Base-by-base conservation (phyloP, 805 yeast genomes). In the Hanseniaspora mollemarum region DNA sequence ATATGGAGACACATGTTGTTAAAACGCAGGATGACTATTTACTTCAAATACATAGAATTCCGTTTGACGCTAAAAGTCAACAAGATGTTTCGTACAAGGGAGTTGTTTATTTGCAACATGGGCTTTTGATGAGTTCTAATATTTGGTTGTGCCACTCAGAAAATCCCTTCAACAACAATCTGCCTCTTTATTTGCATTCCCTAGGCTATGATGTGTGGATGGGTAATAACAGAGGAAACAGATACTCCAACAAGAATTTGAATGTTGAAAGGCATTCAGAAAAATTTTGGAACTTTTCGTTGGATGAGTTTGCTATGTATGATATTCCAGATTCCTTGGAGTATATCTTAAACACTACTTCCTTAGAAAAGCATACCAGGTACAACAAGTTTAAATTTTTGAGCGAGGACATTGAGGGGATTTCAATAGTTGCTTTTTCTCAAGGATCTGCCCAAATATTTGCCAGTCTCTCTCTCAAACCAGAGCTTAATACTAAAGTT, bases 381-480 rank as follows among this genome's bases (percentile, higher is more conserved):
- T 3, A 16, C 13, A 21, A 45, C 16, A 12, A 3, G 7, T 12
- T 12, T 0, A 28, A 28, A 1, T 19, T 36, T 6, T 25, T 24
- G 9, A 6, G 15, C 8, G 29, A 32, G 16, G 66, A 58, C 51
- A 56, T 58, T 9, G 56, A 65, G 16, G 64, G 88, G 33, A 75
- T 79, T 0, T 88, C 87, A 60, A 45, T 51, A 6, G 74, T 90
- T 56, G 97, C 96, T 1, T 90, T 90, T 60, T 80, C 88, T 24
- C 97, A 88, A 64, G 97, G 97, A 19, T 80, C 94, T 0, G 94
- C 96, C 1, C 96, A 90, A 64, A 87, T 87, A 38, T 81, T 88
- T 63, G 96, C 95, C 0, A 74, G 94, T 10, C 68, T 87, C 21
- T 76, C 92, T 0, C 59, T 80, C 16, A 77, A 80, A 60, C 79